Percentiles rank a stretch among this genome's conserved stretches.
phyloP scores from a whole-genome alignment of 108 stramenopile genomes.

The Pseudonitzschia multistriata region DNA sequence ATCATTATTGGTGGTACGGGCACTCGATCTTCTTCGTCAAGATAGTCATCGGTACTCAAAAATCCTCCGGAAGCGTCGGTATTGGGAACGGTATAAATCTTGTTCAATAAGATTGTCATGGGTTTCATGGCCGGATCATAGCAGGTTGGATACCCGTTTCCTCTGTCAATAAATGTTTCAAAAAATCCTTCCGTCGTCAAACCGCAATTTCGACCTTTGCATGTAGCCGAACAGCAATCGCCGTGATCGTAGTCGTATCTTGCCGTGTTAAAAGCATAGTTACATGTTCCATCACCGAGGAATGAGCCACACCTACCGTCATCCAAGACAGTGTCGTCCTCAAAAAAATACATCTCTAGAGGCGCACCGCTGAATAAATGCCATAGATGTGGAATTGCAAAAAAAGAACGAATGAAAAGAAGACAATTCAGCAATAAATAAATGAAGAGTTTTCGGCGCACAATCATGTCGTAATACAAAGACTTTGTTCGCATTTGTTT shows the following conservation, averaged over 20 bases:
- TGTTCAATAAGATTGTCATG: slow-evolving; percentile 2
- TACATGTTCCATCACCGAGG: not conserved
- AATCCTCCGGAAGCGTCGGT: not conserved
- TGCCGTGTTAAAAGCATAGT: not conserved
- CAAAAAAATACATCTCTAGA: slow-evolving; percentile 9
- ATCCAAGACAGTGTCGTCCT: not conserved
- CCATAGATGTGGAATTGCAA: not conserved
- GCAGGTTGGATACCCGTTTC: slow-evolving; percentile 1
- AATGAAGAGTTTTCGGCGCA: too few species aligned
- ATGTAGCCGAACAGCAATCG: slow-evolving; percentile 11
- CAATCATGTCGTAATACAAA: too few species aligned
- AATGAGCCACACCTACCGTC: not conserved
- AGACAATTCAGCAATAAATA: too few species aligned
- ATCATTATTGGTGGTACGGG: not conserved
- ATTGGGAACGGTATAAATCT: not conserved
- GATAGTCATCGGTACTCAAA: too few species aligned
- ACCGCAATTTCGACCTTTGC: not conserved
- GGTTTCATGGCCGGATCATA: not conserved
- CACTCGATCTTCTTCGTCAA: not conserved
- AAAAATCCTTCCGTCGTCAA: not conserved
- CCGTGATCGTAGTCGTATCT: not conserved
- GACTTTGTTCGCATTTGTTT: too few species aligned
- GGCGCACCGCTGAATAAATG: slow-evolving; percentile 1
- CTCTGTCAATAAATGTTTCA: not conserved
- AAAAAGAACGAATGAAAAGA: not conserved